These are phyloP conservation scores for Lagenidium giganteum DNA, from an alignment of 352 stramenopile species.

Conservation along the genomic window DNA sequence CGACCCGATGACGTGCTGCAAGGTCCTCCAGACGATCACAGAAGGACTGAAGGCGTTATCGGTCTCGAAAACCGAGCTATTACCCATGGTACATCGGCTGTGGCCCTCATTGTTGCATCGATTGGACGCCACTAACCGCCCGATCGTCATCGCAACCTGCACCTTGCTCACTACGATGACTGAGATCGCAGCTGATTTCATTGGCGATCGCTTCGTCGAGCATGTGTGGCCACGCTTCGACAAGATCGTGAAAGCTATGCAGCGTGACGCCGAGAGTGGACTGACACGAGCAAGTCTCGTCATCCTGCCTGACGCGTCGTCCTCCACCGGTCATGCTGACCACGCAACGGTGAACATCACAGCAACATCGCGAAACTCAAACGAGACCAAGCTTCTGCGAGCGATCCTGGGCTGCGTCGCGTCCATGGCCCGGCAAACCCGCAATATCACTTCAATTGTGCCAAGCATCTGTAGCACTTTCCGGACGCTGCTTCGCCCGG, in stretches of 20 bases:
- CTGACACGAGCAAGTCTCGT: slow-evolving; percentile 62
- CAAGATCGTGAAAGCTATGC: slow-evolving; percentile 32
- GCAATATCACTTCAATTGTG: slow-evolving; percentile 48
- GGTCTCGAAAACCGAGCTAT: slow-evolving; percentile 36
- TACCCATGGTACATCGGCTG: slow-evolving; percentile 70
- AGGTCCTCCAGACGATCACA: slow-evolving; percentile 66
- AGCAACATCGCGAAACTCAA: slow-evolving; percentile 10
- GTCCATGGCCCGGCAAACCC: slow-evolving; percentile 32
- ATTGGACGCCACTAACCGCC: slow-evolving; percentile 43
- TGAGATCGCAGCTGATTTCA: slow-evolving; percentile 62
- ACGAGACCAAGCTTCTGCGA: slow-evolving; percentile 54
- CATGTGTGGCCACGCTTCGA: slow-evolving; percentile 64
- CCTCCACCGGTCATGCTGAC: neutral
- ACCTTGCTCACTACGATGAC: slow-evolving; percentile 46
- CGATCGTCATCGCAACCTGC: slow-evolving; percentile 55
- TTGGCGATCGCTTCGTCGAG: slow-evolving; percentile 76
- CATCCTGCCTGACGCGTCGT: slow-evolving; percentile 16
- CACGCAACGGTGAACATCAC: neutral
- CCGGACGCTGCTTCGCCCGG: slow-evolving; percentile 35
- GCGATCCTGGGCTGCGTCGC: slow-evolving; percentile 52
- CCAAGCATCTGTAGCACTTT: slow-evolving; percentile 41
- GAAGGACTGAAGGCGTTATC: slow-evolving; percentile 52
- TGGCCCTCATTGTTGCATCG: slow-evolving; percentile 69
- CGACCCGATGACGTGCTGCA: slow-evolving; percentile 65
- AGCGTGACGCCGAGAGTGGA: slow-evolving; percentile 14